Conservation (phyloP, 139 green algal species). For the Zygnema circumcarinatum region DNA sequence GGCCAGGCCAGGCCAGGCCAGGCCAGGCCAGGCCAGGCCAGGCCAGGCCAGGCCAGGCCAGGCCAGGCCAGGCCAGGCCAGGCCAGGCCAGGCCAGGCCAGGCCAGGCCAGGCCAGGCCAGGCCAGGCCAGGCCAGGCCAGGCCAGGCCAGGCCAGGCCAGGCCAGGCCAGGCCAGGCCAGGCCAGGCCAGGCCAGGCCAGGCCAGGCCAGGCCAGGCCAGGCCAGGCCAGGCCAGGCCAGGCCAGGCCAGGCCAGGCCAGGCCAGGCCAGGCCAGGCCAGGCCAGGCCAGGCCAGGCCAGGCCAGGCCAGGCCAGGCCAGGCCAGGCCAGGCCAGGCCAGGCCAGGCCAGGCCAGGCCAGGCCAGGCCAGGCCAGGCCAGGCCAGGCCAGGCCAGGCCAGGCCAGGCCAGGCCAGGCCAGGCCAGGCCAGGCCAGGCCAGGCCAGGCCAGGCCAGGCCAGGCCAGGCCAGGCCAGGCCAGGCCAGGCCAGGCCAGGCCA, state of each 20-base stretch:
- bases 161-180: constrained; percentile 37
- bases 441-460: background rate
- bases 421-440: background rate
- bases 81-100: constrained; percentile 33
- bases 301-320: background rate
- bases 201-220: constrained; percentile 35
- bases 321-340: background rate
- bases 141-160: constrained; percentile 33
- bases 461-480: background rate
- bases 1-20: constrained; percentile 28
- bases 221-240: constrained; percentile 33
- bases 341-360: background rate
- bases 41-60: constrained; percentile 29
- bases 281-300: background rate
- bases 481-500: background rate
- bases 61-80: constrained; percentile 26
- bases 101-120: constrained; percentile 36
- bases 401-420: constrained; percentile 26
- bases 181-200: constrained; percentile 35
- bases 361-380: constrained; percentile 23
- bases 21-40: constrained; percentile 26
- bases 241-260: constrained; percentile 31
- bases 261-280: constrained; percentile 19
- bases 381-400: constrained; percentile 25
- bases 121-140: constrained; percentile 33